phyloP scores from a whole-genome alignment of 2,329 filamentous ascomycete genomes.

The Diaporthe humulicola region DNA sequence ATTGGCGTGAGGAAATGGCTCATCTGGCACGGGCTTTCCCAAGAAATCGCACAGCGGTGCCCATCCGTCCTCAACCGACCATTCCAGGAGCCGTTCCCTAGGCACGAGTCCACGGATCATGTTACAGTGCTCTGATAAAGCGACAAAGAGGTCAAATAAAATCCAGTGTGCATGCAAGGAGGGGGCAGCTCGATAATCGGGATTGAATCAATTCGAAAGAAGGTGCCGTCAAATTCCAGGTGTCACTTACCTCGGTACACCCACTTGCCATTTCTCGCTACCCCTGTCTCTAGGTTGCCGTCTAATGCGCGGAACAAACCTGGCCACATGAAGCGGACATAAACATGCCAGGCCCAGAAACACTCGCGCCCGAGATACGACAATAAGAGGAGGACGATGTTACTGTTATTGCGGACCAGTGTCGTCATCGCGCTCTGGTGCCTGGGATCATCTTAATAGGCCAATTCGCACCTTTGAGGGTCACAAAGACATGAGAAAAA shows the following conservation, averaged over 20 bases:
- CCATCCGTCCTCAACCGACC: slow-evolving; percentile 48
- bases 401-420: not conserved
- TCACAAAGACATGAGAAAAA: not conserved
- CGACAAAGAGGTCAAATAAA: not conserved
- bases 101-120: slow-evolving; percentile 44
- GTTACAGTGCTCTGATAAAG: slow-evolving; percentile 42
- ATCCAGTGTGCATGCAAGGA: not conserved
- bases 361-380: slow-evolving; percentile 40
- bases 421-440: not conserved
- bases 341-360: slow-evolving; percentile 50
- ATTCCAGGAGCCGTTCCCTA: slow-evolving; percentile 43
- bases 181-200: not conserved
- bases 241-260: slow-evolving; percentile 1
- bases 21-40: slow-evolving; percentile 15
- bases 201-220: accelerated
- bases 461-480: not conserved
- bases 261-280: slow-evolving; percentile 27
- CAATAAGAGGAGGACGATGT: not conserved
- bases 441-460: not conserved
- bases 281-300: not conserved
- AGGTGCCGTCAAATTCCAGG: accelerated
- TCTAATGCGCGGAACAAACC: slow-evolving; percentile 15
- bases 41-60: slow-evolving; percentile 44
- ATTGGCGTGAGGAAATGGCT: slow-evolving; percentile 32
- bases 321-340: slow-evolving; percentile 17